Base-by-base conservation (phyloP, 192 early-diverging fungal species). In the Coemansia sp. region DNA sequence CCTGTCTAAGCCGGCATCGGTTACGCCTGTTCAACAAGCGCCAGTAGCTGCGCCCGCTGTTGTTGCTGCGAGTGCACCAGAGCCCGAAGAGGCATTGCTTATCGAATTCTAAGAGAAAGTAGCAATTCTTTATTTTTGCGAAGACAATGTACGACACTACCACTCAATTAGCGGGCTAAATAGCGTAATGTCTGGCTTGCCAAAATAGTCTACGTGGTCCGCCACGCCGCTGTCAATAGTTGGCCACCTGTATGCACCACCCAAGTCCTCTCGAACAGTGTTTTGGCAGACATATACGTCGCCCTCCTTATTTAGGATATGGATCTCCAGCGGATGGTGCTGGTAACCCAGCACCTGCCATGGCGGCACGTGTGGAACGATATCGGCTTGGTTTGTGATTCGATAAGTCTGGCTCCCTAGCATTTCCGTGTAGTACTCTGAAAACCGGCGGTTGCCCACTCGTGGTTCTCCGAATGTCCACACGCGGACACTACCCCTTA, bases 341-440 rank as follows among this genome's bases (percentile, higher is more conserved):
- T 83, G 80, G 70, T 83, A 83, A 10, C 80, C 80, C 22, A 83
- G 64, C n/a, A 83, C 61, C 67, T 83, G 80, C 80, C 80, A 83
- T 51, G 80, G 76, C 27, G 80, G 80, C 27, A 83, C 61, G 44
- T 83, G 80, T 6, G 80, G 80, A 3, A 83, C 80, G 68, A 78
- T 65, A 27, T 83, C 80, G 4, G 69, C 80, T 62, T 74, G 62
- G 50, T 78, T 75, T 10, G 80, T 83, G 36, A 83, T 46, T 44
- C 80, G 64, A 31, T 75, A 83, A 29, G 80, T 83, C 60, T 83
- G 80, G 64, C 67, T 78, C 6, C 80, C 80, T 4, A 83, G 61
- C 32, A 83, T 45, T 50, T 68, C 19, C 17, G 76, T 83, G 45
- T 83, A 83, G 56, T 83, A 72, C 46, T 83, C 80, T 29, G 70